phyloP scores from a whole-genome alignment of 2,329 filamentous ascomycete genomes.

The Aphanoascus verrucosus region DNA sequence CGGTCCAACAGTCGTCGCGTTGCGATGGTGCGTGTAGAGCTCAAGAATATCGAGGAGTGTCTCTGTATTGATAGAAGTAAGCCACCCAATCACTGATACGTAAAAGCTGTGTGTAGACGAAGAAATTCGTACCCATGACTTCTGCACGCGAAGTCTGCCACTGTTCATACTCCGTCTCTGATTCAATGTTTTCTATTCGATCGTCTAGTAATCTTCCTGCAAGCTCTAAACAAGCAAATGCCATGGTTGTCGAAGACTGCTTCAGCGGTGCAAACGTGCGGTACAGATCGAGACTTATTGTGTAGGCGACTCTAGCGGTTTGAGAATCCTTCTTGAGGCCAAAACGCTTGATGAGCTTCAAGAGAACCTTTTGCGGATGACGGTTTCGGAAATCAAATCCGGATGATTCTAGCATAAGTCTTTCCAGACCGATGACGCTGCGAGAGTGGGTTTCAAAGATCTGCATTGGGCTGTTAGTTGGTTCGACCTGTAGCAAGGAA shows the following conservation, averaged over 20 bases:
- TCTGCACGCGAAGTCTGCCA: conserved; percentile 39
- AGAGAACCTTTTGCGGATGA: conserved; percentile 72
- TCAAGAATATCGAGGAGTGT: conserved; percentile 84
- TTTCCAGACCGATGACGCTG: conserved; percentile 77
- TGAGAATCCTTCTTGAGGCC: conserved; percentile 37
- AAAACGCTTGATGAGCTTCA: conserved; percentile 62
- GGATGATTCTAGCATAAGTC: conserved; percentile 82
- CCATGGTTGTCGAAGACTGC: conserved; percentile 75
- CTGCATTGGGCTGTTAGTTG: conserved; percentile 34
- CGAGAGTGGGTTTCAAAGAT: conserved; percentile 70
- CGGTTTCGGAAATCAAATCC: conserved; percentile 89
- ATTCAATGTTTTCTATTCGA: conserved; percentile 42
- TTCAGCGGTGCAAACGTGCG: conserved; percentile 89
- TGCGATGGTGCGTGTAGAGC: conserved; percentile 76
- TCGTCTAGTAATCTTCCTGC: conserved; percentile 57
- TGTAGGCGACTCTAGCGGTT: conserved; percentile 52
- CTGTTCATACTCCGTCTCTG: conserved; percentile 40
- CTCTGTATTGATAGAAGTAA: conserved; percentile 47
- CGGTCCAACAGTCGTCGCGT: conserved; percentile 61
- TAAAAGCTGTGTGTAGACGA: background rate
- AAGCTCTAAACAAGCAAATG: conserved; percentile 70
- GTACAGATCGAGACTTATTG: conserved; percentile 79
- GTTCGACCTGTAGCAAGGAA: background rate
- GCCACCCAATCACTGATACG: background rate
- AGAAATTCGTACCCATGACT: conserved; percentile 36